phyloP scores from a whole-genome alignment of 805 yeast species.

The Saccharomycopsis babjevae region DNA sequence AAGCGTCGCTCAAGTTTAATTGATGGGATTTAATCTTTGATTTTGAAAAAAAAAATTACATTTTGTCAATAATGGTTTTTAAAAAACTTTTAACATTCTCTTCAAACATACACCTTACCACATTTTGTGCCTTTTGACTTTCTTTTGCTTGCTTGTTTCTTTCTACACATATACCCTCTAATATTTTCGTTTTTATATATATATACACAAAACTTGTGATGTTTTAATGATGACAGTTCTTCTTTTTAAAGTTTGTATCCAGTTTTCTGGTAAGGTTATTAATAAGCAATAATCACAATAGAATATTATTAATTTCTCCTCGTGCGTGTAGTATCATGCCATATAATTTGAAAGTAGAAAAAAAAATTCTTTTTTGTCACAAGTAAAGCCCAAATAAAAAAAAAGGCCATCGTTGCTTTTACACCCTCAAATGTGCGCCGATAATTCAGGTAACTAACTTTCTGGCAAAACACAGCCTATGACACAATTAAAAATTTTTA shows the following conservation, averaged over 20 bases:
- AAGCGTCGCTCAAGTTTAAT: conserved; percentile 15
- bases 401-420: too few species aligned
- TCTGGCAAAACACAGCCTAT: too few species aligned
- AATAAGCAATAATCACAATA: too few species aligned
- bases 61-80: too few species aligned
- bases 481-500: too few species aligned
- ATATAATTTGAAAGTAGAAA: neutral
- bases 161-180: neutral
- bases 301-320: neutral
- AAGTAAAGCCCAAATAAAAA: too few species aligned
- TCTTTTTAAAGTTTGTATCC: neutral
- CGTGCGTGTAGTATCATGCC: neutral
- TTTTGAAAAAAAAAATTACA: too few species aligned
- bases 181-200: neutral
- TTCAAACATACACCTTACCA: too few species aligned
- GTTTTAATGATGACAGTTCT: neutral
- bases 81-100: too few species aligned
- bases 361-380: neutral
- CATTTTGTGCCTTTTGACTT: neutral
- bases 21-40: neutral
- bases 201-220: neutral
- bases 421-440: too few species aligned
- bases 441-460: too few species aligned
- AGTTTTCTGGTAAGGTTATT: neutral
- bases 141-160: neutral